Evolutionary conservation across 2,329 filamentous ascomycete genomes (phyloP), one percentile per base, ranked within the genome.

Genomic region (Microsporum audouinii): DNA sequence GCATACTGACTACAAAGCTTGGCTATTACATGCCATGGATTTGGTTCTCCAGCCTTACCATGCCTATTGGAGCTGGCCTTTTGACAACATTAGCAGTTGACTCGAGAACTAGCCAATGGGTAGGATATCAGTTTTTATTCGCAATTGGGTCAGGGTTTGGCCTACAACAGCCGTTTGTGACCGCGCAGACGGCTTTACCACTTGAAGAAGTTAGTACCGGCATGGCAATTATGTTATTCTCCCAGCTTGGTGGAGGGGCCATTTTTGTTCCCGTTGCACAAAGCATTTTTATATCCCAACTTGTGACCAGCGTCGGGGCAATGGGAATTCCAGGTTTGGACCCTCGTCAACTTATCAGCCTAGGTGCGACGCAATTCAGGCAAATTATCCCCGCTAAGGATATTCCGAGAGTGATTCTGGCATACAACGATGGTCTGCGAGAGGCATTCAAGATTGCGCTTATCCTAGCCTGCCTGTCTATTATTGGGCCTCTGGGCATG

Each of bases 251-350:
- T 57, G 75, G 74, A 0, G 73, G 72, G 2, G 73, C 73, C 0
- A 65, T 83, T 0, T 82, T 82, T 63, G 75, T 84, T 55, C 76
- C 77, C 1, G 77, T 81, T 58, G 80, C 74, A 1, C 78, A 83
- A 65, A 78, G 76, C 58, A 73, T 82, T 29, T 81, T 84, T 62
- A 76, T 74, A 53, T 81, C 80, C 65, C 69, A 72, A 6, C 74
- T 84, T 39, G 55, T 53, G 59, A 47, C 49, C 12, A 61, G 49
- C 12, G 36, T 61, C 14, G 38, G 29, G 12, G 36, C 23, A 23
- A 27, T 39, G 36, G 45, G 23, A 8, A 53, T 60, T 38, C 59
- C 49, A 31, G 38, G 59, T 10, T 43, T 61, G 10, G 53, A 39
- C 29, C 34, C 49, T 33, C 47, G 23, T 4, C 55, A 29, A 29